These are phyloP conservation scores for Tillandsia leiboldiana DNA, from an alignment of 176 grass and related monocot species.

Conservation along the genomic window DNA sequence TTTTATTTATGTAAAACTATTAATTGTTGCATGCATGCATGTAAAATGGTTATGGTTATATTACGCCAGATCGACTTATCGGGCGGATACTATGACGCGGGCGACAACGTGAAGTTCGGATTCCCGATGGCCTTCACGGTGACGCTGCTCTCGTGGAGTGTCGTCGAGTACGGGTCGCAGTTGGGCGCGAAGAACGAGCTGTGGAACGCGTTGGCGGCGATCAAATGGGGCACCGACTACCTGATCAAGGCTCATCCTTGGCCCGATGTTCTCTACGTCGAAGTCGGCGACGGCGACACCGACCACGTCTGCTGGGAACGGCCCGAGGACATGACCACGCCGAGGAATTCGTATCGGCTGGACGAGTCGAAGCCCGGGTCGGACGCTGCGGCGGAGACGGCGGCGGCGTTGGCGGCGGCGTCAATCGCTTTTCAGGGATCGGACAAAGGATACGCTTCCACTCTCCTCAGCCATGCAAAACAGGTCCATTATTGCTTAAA, in stretches of 20 bases:
- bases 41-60: not conserved
- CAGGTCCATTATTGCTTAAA: constrained; percentile 21
- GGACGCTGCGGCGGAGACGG: constrained; percentile 67
- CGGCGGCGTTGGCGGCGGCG: constrained; percentile 47
- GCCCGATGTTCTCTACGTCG: constrained; percentile 43
- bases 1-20: no score
- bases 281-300: constrained; percentile 68
- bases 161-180: constrained; percentile 18
- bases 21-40: no score
- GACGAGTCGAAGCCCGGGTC: constrained; percentile 34
- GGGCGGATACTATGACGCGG: constrained; percentile 67
- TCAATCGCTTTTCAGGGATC: constrained; percentile 30
- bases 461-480: constrained; percentile 43
- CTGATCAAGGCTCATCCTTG: constrained; percentile 41
- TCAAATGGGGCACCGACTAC: constrained; percentile 78
- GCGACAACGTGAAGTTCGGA: constrained; percentile 74
- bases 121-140: constrained; percentile 55
- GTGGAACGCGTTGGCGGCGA: constrained; percentile 32
- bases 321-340: constrained; percentile 86
- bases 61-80: constrained; percentile 41
- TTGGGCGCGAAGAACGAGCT: constrained; percentile 39
- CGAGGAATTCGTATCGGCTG: constrained; percentile 31
- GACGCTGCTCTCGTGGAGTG: constrained; percentile 49
- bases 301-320: constrained; percentile 83
- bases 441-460: constrained; percentile 12